Percentiles rank a stretch among this genome's conserved stretches.
These are phyloP conservation scores for Phytopythium litorale DNA, from an alignment of 352 stramenopile species.

Conservation along the genomic window DNA sequence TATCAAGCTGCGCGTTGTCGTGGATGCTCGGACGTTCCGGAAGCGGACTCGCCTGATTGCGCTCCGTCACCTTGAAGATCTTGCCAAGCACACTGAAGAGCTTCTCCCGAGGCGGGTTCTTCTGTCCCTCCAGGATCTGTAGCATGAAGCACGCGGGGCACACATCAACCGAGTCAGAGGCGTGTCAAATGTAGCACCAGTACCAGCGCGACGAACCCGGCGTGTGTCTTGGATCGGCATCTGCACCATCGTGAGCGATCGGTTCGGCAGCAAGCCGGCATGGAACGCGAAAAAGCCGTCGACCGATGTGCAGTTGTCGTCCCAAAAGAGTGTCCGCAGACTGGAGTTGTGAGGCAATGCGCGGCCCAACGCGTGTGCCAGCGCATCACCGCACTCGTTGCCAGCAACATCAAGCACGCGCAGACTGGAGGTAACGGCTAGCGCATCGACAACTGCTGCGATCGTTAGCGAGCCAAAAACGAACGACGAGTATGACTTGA, in stretches of 20 bases:
- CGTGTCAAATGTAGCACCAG: background rate
- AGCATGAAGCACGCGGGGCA: background rate
- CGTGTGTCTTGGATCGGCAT: constrained; percentile 79
- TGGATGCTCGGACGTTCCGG: background rate
- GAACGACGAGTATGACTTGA: constrained; percentile 41
- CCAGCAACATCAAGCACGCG: constrained; percentile 71
- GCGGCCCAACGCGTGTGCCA: constrained; percentile 39
- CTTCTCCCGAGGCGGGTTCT: constrained; percentile 59
- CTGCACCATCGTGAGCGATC: constrained; percentile 62
- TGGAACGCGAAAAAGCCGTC: constrained; percentile 67
- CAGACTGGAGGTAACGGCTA: constrained; percentile 34
- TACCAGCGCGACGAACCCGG: constrained; percentile 23
- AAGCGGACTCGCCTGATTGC: constrained; percentile 24
- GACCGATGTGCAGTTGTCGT: constrained; percentile 71
- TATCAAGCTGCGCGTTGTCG: background rate
- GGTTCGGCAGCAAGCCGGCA: constrained; percentile 52
- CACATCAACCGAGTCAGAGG: background rate
- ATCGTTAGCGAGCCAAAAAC: constrained; percentile 59
- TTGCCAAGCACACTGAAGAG: constrained; percentile 69
- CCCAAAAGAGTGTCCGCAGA: constrained; percentile 70
- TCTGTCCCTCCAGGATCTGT: constrained; percentile 69
- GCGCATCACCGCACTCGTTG: constrained; percentile 64
- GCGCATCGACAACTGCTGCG: constrained; percentile 36
- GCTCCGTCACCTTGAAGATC: constrained; percentile 71
- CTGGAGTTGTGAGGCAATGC: constrained; percentile 52